phyloP scores from a whole-genome alignment of 345 rosid species.

The Melaleuca alternifolia region DNA sequence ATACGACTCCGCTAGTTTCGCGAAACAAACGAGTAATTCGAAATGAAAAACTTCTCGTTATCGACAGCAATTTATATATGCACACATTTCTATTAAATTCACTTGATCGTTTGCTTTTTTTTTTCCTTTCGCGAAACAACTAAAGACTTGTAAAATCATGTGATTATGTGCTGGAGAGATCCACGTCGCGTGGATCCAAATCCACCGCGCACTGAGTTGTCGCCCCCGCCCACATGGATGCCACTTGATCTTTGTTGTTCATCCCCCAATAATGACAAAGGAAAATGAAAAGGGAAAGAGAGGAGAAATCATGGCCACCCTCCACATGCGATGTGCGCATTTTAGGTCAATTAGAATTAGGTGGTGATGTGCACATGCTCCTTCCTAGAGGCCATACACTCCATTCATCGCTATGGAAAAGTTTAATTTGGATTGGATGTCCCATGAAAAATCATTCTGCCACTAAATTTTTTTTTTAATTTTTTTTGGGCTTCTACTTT shows the following conservation, averaged over 20 bases:
- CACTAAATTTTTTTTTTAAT: background rate
- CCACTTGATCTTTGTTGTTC: background rate
- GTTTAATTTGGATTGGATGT: background rate
- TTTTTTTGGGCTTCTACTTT: background rate
- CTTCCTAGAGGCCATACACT: background rate
- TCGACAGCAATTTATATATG: background rate
- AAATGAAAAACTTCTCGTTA: fast-evolving
- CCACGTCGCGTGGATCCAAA: background rate
- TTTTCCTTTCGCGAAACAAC: no score
- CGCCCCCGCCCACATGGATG: background rate
- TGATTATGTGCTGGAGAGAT: background rate
- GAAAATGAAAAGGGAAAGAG: background rate
- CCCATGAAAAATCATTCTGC: background rate
- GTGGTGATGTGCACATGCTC: background rate
- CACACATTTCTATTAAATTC: no score
- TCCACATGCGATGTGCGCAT: background rate
- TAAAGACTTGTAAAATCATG: background rate
- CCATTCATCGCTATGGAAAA: background rate
- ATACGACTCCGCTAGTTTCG: fast-evolving
- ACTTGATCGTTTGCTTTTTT: no score
- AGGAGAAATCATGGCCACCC: background rate
- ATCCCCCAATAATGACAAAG: background rate
- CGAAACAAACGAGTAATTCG: no score
- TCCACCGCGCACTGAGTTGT: background rate
- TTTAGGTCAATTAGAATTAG: background rate